Percentiles rank a stretch among this genome's conserved stretches.
These are phyloP conservation scores for Penicillium corylophilum DNA, from an alignment of 2,329 filamentous ascomycete species.

Conservation along the genomic window DNA sequence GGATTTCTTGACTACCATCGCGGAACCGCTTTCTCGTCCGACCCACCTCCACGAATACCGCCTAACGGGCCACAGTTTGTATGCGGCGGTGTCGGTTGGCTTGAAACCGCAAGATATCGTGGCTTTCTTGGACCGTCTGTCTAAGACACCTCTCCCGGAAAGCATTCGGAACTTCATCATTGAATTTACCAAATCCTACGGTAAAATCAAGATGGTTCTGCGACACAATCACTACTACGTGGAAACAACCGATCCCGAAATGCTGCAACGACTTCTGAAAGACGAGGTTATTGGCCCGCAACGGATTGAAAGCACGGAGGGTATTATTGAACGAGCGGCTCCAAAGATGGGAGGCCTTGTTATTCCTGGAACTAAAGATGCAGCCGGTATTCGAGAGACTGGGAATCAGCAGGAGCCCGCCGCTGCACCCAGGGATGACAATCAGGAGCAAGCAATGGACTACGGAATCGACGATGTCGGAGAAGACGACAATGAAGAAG, in stretches of 20 bases:
- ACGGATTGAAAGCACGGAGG: slow-evolving; percentile 70
- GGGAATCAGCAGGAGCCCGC: slow-evolving; percentile 37
- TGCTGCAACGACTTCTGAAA: slow-evolving; percentile 81
- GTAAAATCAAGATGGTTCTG: slow-evolving; percentile 91
- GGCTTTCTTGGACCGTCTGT: slow-evolving; percentile 79
- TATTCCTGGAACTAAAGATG: slow-evolving; percentile 92
- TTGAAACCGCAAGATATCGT: slow-evolving; percentile 87
- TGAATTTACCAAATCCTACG: slow-evolving; percentile 83
- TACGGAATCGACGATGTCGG: slow-evolving; percentile 71
- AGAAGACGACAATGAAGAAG: slow-evolving; percentile 72
- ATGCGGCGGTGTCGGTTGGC: slow-evolving; percentile 94
- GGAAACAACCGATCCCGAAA: slow-evolving; percentile 83
- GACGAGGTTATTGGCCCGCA: slow-evolving; percentile 79
- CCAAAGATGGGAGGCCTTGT: slow-evolving; percentile 84
- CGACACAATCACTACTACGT: slow-evolving; percentile 94
- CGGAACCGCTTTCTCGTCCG: slow-evolving; percentile 86
- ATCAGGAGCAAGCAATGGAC: slow-evolving; percentile 65
- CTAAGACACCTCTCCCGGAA: slow-evolving; percentile 84
- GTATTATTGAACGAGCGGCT: slow-evolving; percentile 75
- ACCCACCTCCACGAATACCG: slow-evolving; percentile 91
- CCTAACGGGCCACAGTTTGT: slow-evolving; percentile 87
- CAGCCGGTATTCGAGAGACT: slow-evolving; percentile 80
- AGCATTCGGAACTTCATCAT: slow-evolving; percentile 77
- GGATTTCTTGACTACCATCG: slow-evolving; percentile 93
- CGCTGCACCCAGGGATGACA: slow-evolving; percentile 40